A percentile compares a stretch with the other conserved stretches of the same genome.
phyloP scores from a whole-genome alignment of 2,329 filamentous ascomycete genomes.

The Thelonectria blattea region DNA sequence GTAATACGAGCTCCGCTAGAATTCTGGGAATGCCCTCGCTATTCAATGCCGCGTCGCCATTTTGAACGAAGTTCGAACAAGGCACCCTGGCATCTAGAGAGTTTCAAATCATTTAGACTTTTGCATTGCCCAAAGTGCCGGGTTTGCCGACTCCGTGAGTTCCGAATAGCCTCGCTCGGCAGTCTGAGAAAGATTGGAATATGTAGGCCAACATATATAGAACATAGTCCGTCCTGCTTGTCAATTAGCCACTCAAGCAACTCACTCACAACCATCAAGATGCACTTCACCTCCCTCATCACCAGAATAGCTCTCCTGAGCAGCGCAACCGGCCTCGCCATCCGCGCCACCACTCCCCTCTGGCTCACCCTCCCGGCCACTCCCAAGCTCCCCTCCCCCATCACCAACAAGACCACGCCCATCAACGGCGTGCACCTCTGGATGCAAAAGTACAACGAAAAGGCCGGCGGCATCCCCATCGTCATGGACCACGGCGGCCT shows the following conservation, averaged over 20 bases:
- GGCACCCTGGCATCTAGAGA: background rate
- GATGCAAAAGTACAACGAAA: constrained; percentile 49
- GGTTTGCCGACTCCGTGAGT: background rate
- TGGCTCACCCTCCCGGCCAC: constrained; percentile 47
- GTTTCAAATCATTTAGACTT: constrained; percentile 11
- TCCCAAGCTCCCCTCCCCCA: constrained; percentile 44
- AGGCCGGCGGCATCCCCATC: constrained; percentile 42
- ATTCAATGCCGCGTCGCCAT: background rate
- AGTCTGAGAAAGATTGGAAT: background rate
- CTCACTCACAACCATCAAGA: background rate
- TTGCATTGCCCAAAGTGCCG: background rate
- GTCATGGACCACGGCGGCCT: constrained; percentile 50
- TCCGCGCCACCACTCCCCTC: constrained; percentile 36
- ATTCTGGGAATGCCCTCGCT: background rate
- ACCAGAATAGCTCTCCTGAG: constrained; percentile 5
- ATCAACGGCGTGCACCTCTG: constrained; percentile 49
- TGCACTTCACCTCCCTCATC: constrained; percentile 2
- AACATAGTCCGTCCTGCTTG: background rate
- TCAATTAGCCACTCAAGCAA: background rate
- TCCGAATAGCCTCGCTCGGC: background rate
- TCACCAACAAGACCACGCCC: constrained; percentile 36
- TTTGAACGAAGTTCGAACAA: background rate
- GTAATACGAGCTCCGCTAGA: background rate
- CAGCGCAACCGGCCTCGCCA: constrained; percentile 29
- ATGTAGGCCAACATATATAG: background rate